Percentiles rank a stretch among this genome's conserved stretches.
These are phyloP conservation scores for Harringtonia aguacate DNA, from an alignment of 2,329 filamentous ascomycete species.

Conservation along the genomic window DNA sequence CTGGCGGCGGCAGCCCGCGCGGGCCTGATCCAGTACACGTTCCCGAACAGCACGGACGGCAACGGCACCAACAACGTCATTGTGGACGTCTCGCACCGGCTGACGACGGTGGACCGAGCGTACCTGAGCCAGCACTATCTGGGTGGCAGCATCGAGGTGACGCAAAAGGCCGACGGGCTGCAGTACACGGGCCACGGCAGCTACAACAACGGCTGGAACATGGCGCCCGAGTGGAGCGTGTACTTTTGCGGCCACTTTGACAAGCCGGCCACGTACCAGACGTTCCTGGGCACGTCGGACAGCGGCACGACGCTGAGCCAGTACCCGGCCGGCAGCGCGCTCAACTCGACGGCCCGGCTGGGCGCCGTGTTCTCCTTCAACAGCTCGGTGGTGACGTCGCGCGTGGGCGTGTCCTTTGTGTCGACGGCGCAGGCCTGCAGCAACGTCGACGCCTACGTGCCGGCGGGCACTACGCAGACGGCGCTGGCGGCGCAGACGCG, in stretches of 20 bases:
- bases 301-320: conserved; percentile 19
- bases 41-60: conserved; percentile 23
- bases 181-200: conserved; percentile 50
- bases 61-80: conserved; percentile 27
- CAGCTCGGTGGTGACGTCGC: conserved; percentile 35
- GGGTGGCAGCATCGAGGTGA: conserved; percentile 44
- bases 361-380: conserved; percentile 45
- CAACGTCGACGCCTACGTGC: conserved; percentile 38
- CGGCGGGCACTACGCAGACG: conserved; percentile 27
- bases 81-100: conserved; percentile 56
- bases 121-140: conserved; percentile 52
- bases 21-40: conserved; percentile 51
- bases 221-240: conserved; percentile 50
- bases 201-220: conserved; percentile 59
- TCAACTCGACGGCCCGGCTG: conserved; percentile 20
- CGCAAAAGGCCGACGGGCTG: conserved; percentile 14
- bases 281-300: conserved; percentile 26
- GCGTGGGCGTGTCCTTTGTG: conserved; percentile 60
- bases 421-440: conserved; percentile 47
- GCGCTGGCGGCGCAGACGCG: conserved; percentile 32
- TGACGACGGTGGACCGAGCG: conserved; percentile 49
- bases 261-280: conserved; percentile 2
- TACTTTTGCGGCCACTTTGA: conserved; percentile 55
- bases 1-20: conserved; percentile 44
- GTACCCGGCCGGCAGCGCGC: conserved; percentile 20